Conservation (phyloP, 768 basidiomycete genomes). For the Tricholoma flavovirens region DNA sequence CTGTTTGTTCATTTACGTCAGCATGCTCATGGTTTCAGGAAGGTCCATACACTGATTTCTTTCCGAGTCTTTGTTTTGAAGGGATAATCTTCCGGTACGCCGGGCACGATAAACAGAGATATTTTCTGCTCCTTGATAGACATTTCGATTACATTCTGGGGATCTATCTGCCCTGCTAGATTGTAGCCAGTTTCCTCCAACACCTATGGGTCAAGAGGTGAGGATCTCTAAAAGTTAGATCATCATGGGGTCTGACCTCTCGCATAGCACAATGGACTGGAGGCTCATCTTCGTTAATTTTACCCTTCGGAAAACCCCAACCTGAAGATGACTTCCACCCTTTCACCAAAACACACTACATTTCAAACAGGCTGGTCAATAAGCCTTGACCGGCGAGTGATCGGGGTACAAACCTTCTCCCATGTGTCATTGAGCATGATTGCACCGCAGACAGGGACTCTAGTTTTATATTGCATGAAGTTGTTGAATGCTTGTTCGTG, state of each 20-base stretch:
- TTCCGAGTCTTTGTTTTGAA: slow-evolving; percentile 95
- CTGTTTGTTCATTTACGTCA: slow-evolving; percentile 35
- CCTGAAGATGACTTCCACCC: slow-evolving; percentile 96
- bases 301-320: slow-evolving; percentile 99
- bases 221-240: too few species aligned
- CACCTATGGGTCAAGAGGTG: slow-evolving; percentile 48
- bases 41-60: slow-evolving; percentile 83
- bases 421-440: slow-evolving; percentile 89
- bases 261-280: slow-evolving; percentile 81
- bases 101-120: slow-evolving; percentile 84
- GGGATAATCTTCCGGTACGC: slow-evolving; percentile 79
- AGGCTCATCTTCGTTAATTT: slow-evolving; percentile 93
- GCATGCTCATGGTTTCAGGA: slow-evolving; percentile 6
- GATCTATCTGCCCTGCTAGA: slow-evolving; percentile 58
- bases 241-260: slow-evolving; percentile 52
- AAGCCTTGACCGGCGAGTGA: slow-evolving; percentile 7
- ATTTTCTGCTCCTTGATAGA: slow-evolving; percentile 88
- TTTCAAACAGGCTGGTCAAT: slow-evolving; percentile 2
- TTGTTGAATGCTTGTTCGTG: slow-evolving; percentile 81
- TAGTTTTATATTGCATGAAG: slow-evolving; percentile 95
- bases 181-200: slow-evolving; percentile 97
- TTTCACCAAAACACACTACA: slow-evolving; percentile 92
- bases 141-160: slow-evolving; percentile 71
- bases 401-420: slow-evolving; percentile 68
- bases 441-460: slow-evolving; percentile 96